Evolutionary conservation across 176 grass and related monocot genomes (phyloP), one percentile per base, ranked within the genome.

Genomic region (Eragrostis curvula): DNA sequence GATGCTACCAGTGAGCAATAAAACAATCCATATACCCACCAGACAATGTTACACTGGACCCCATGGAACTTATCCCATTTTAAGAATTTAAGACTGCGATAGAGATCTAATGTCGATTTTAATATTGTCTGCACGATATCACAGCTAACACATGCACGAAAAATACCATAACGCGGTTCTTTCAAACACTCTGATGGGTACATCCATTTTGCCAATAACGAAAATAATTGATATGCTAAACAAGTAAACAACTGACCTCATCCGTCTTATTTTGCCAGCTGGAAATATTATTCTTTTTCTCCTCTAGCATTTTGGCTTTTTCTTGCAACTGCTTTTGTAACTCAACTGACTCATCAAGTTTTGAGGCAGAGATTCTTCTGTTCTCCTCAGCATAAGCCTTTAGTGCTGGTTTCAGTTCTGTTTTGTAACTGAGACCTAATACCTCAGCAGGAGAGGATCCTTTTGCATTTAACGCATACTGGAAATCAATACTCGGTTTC

Each of bases 401-500:
- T 28, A 98, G 84, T 69, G 82, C 88, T 47, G 92, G 92, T 72
- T 98, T 98, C 56, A 98, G 68, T 0, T 73, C 68, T 52, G 86
- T 79, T 89, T 91, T 95, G 79, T 98, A 98, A 66, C 61, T 74
- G 36, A 41, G 36, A 66, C 87, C 92, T 55, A 98, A 73, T 25
- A 98, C 71, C 70, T 95, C 90, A 44, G 68, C 79, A 56, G 96
- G 82, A 5, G 82, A 76, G n/a, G 87, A 93, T 56, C 92, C 96
- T 87, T 93, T 91, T 60, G 81, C 50, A 70, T 93, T 95, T 24
- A 98, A 40, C 27, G 61, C 67, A 67, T 93, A 98, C 14, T 91
- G 89, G 85, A 98, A 98, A 87, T 87, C 87, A 80, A 74, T 79
- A 71, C 16, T 74, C 84, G 87, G 88, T 75, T 98, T 98, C 77